Evolutionary conservation across 2,329 filamentous ascomycete genomes (phyloP), one percentile per base, ranked within the genome.

Genomic region (Tolypocladium amazonense): DNA sequence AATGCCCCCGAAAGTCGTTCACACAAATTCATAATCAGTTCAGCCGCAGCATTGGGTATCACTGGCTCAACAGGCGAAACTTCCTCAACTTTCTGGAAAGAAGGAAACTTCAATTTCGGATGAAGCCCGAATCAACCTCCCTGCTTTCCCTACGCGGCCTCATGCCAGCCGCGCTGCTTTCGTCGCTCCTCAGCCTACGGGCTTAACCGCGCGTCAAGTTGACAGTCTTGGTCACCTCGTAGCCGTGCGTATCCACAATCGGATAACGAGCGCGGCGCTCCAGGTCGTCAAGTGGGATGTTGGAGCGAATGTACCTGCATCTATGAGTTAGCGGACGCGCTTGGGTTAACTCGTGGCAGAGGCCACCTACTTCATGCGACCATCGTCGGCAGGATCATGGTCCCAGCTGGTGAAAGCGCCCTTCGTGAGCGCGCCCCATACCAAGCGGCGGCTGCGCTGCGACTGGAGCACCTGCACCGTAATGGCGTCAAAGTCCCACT

Each of bases 361-460:
- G 45, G 56, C 25, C 30, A 75, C 80, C 74, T 76, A 86, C 79
- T 88, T 88, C 65, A 84, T 79, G 56, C 81, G 77, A 33, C 87
- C 88, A 68, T 90, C 84, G 65, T 89, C 85, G 3, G 81, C 75
- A 0, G 91, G 91, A 75, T 92, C 83, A 74, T 88, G 89, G 73
- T 97, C 92, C 92, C 92, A 97, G 70, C 86, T 83, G 45, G 89
- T 88, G 66, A 90, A 91, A 41, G 79, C 79, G 59, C 92, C 92
- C 72, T 87, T 76, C 70, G 85, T 89, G 64, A 97, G 79, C 0
- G 92, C 90, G 47, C 83, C 83, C 87, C 90, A 95, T 33, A 91
- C 88, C 11, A 96, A 75, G 57, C 88, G 83, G 18, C 92, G 84
- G 69, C 88, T 86, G 50, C 92, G 87, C 78, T 97, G 92, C 53